These are phyloP conservation scores for Neofusicoccum umdonicola DNA, from an alignment of 2,329 filamentous ascomycete species.

Conservation along the genomic window DNA sequence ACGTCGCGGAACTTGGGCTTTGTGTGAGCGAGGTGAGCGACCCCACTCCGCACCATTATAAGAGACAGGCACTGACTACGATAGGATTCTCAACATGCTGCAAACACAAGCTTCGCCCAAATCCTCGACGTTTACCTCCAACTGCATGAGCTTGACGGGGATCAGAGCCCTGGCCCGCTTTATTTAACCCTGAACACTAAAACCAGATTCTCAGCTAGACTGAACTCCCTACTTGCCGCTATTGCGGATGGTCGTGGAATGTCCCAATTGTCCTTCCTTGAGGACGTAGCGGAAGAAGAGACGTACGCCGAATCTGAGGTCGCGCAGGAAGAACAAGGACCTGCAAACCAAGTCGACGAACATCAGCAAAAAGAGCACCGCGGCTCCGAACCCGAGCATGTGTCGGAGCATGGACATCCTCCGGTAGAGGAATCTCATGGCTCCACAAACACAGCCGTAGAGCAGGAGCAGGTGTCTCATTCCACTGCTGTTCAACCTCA, in stretches of 20 bases:
- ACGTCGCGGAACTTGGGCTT: conserved; percentile 55
- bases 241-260: conserved; percentile 58
- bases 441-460: background rate
- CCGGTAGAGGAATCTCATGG: background rate
- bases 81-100: conserved; percentile 51
- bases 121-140: conserved; percentile 60
- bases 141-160: conserved; percentile 59
- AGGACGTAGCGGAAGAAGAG: conserved; percentile 25
- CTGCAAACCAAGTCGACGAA: background rate
- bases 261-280: conserved; percentile 43
- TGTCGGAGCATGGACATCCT: background rate
- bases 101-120: conserved; percentile 47
- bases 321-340: background rate
- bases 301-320: conserved; percentile 13
- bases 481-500: background rate
- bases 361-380: background rate
- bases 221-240: conserved; percentile 52
- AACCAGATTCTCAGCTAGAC: conserved; percentile 52
- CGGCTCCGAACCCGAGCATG: background rate
- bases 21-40: conserved; percentile 57
- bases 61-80: conserved; percentile 26
- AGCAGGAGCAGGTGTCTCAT: background rate
- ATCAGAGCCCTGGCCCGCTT: conserved; percentile 53
- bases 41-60: background rate
- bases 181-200: conserved; percentile 57